Evolutionary conservation across 345 rosid species (phyloP), one percentile per base, ranked within the genome.

Genomic region (Ceriops decandra): DNA sequence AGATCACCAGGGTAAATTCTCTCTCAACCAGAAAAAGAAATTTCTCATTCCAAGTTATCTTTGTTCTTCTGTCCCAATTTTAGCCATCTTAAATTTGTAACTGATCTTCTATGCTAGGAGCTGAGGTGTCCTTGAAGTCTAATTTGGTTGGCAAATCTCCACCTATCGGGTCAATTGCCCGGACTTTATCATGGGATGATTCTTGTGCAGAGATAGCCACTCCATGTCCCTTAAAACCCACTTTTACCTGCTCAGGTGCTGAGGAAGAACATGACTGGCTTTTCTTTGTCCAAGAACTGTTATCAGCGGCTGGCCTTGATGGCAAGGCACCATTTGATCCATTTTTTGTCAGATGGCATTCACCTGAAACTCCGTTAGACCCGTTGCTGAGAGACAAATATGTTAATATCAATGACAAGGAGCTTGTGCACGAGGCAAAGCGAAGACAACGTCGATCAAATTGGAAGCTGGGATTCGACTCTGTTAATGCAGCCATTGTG

Each of bases 131-230:
- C 57, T 75, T 79, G 1, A 90, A 71, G 78, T 80, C 87, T 67
- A 92, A 85, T 73, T 76, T 92, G 77, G 88, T 92, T 31, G 98
- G 86, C 79, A 92, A 88, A 66, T 88, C 91, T 15, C 91, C 95
- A 5, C 91, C 82, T 8, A 88, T 88, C 72, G 91, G 62, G 73
- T 86, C 95, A 61, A 75, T 88, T 13, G 85, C 89, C 32, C 80
- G 91, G 60, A 88, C 85, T 20, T 68, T 86, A 60, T 78, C 87
- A 33, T 83, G 86, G 89, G 87, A 82, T 66, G 83, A 85, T 73
- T 80, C 86, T 30, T 67, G 75, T 53, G 60, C 60, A 4, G 80
- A 71, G 53, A 74, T 82, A 57, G 81, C 83, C 65, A 73, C 85
- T 63, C 63, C 82, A 22, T 71, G 74, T 77, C 57, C 84, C 52